These are phyloP conservation scores for Chrysochromulina parva DNA, from an alignment of 78 protist species.

Conservation along the genomic window DNA sequence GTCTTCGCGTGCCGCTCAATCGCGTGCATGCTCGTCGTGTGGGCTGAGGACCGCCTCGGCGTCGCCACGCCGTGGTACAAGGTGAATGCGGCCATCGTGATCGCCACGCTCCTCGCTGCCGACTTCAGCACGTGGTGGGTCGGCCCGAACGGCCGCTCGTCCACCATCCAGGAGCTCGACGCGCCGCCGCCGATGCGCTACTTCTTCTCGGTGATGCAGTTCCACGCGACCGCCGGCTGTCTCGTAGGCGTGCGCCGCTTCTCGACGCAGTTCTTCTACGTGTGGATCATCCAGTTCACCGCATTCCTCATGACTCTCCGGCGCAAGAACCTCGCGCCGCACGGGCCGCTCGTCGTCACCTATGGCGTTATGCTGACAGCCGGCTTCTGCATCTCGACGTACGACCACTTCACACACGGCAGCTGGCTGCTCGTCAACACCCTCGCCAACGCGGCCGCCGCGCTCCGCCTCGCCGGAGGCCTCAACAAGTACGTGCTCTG, in stretches of 20 bases:
- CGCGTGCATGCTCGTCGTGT: not conserved
- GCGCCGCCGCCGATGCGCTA: constrained; percentile 8
- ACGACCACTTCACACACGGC: no score
- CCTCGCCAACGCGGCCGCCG: no score
- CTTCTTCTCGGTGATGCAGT: not conserved
- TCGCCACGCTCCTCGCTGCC: not conserved
- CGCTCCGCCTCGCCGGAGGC: no score
- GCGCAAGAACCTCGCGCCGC: constrained; percentile 1
- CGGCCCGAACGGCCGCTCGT: not conserved
- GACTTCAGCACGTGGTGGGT: not conserved
- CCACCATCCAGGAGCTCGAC: not conserved
- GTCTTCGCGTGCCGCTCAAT: constrained; percentile 1
- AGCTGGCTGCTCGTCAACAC: no score
- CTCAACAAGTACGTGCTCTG: no score
- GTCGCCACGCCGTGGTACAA: not conserved
- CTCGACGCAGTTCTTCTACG: not conserved
- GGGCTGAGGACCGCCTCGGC: not conserved
- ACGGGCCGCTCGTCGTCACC: no score
- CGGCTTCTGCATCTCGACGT: no score
- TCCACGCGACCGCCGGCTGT: not conserved
- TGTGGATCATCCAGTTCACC: not conserved
- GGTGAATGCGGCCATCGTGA: not conserved
- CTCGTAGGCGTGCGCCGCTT: not conserved
- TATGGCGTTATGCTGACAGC: no score
- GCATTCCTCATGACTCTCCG: constrained; percentile 5